Evolutionary conservation across 2,329 filamentous ascomycete species (phyloP), one percentile per base, ranked within the genome.

Genomic region (Botrytis fragariae): DNA sequence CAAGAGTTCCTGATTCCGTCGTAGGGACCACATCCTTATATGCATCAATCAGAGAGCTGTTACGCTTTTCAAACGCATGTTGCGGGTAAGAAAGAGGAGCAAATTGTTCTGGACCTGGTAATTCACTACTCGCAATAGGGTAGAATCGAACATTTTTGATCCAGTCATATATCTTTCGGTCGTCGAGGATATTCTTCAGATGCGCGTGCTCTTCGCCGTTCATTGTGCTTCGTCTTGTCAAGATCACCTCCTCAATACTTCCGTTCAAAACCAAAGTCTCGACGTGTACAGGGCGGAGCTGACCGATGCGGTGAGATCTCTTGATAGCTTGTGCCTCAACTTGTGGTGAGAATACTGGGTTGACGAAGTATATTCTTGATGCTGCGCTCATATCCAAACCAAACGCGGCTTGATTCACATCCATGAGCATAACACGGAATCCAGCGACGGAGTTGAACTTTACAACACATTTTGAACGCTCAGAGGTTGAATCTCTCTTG

Each of bases 251-350:
- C 79, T 98, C 95, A 16, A 98, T 88, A 16, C 93, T 97, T 73
- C 89, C 90, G 71, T 88, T 88, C 9, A 98, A 84, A 0, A 98
- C 91, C 1, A 98, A 84, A 0, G 94, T 98, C 83, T 98, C 94
- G 0, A 97, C 95, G 14, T 89, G 89, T 0, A 98, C 95, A 0
- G 90, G 88, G 74, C 88, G 91, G 71, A 85, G 90, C 81, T 98
- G 95, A 18, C 94, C 94, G 77, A 98, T 97, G 20, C 95, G 88
- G 77, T 97, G 92, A 0, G 93, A 94, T 79, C 95, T 91, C 74
- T 97, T 97, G 75, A 98, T 93, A 0, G 95, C 95, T 81, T 98
- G 95, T 1, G 93, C 94, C 81, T 97, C 93, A 0, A 97, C 87
- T 76, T 93, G 89, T 0, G 94, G 94, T 70, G 95, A 92, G 80